These are phyloP conservation scores for Phytophthora lateralis DNA, from an alignment of 352 stramenopile genomes.

Conservation along the genomic window DNA sequence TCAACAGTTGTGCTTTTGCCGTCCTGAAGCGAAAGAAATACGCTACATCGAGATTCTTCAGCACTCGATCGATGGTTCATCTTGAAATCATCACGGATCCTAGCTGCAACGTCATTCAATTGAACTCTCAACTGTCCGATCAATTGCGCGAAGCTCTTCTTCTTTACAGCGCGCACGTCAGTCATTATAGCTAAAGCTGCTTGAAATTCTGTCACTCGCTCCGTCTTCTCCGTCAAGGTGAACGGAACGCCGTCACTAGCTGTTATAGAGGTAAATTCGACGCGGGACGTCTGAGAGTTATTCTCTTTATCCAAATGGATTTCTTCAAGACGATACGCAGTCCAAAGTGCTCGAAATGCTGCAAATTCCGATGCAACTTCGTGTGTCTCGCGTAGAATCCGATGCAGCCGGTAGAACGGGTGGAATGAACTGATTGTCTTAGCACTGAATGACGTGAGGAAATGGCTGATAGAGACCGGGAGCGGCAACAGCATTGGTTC, in stretches of 20 bases:
- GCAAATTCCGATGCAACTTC: slow-evolving; percentile 25
- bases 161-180: slow-evolving; percentile 5
- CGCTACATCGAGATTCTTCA: slow-evolving; percentile 1
- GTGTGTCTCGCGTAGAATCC: slow-evolving; percentile 17
- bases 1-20: background rate
- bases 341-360: slow-evolving; percentile 32
- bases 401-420: slow-evolving; percentile 56
- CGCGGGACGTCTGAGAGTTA: slow-evolving; percentile 14
- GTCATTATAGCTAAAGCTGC: slow-evolving; percentile 1
- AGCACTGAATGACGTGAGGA: slow-evolving; percentile 26
- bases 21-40: slow-evolving; percentile 21
- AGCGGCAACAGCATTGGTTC: background rate
- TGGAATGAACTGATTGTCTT: slow-evolving; percentile 55
- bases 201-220: slow-evolving; percentile 34
- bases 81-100: slow-evolving; percentile 29
- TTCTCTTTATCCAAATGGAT: background rate
- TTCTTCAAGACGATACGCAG: slow-evolving; percentile 22
- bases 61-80: slow-evolving; percentile 17
- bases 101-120: slow-evolving; percentile 13
- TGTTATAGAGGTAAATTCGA: slow-evolving; percentile 30
- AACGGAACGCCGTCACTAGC: background rate
- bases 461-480: background rate
- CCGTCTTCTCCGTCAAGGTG: slow-evolving; percentile 34
- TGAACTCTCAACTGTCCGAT: slow-evolving; percentile 19
- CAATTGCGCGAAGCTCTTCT: slow-evolving; percentile 35